Conservation (phyloP, 495 filamentous ascomycete genomes). For the Lasiosphaeria hispida region DNA sequence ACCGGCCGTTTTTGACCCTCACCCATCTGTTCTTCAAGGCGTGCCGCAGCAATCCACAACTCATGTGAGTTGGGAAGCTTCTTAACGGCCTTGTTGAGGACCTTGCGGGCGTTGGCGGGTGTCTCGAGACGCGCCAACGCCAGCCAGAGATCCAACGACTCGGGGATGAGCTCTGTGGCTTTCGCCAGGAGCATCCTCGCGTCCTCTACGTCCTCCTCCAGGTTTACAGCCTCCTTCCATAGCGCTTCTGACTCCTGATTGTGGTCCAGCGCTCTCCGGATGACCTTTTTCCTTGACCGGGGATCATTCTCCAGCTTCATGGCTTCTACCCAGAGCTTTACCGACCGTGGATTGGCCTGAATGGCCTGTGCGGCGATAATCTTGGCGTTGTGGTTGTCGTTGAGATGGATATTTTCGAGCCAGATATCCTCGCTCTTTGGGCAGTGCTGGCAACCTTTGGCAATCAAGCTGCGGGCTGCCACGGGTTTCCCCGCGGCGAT, state of each 20-base stretch:
- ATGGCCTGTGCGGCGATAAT: slow-evolving; percentile 95
- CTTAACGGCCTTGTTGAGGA: slow-evolving; percentile 93
- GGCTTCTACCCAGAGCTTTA: slow-evolving; percentile 87
- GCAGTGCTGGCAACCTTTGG: slow-evolving; percentile 81
- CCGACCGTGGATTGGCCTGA: slow-evolving; percentile 82
- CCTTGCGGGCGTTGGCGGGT: slow-evolving; percentile 84
- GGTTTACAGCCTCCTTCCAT: slow-evolving; percentile 97
- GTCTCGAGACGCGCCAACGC: slow-evolving; percentile 86
- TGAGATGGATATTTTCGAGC: slow-evolving; percentile 91
- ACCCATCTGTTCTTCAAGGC: slow-evolving; percentile 89
- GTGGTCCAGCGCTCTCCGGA: slow-evolving; percentile 82
- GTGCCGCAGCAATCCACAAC: slow-evolving; percentile 92
- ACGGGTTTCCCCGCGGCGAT: slow-evolving; percentile 88
- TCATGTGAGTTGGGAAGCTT: slow-evolving; percentile 87
- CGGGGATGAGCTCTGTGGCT: slow-evolving; percentile 88
- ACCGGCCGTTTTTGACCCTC: slow-evolving; percentile 70
- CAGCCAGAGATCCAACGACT: slow-evolving; percentile 92
- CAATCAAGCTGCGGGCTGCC: slow-evolving; percentile 78
- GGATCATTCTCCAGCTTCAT: slow-evolving; percentile 86
- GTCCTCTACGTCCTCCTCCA: slow-evolving; percentile 85
- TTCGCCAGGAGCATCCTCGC: slow-evolving; percentile 84
- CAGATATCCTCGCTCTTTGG: slow-evolving; percentile 94
- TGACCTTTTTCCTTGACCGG: slow-evolving; percentile 82
- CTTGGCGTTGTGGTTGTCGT: slow-evolving; percentile 88
- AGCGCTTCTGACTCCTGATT: slow-evolving; percentile 88